Evolutionary conservation across 306 rosid species (phyloP).

Genomic region (Casuarina equisetifolia): DNA sequence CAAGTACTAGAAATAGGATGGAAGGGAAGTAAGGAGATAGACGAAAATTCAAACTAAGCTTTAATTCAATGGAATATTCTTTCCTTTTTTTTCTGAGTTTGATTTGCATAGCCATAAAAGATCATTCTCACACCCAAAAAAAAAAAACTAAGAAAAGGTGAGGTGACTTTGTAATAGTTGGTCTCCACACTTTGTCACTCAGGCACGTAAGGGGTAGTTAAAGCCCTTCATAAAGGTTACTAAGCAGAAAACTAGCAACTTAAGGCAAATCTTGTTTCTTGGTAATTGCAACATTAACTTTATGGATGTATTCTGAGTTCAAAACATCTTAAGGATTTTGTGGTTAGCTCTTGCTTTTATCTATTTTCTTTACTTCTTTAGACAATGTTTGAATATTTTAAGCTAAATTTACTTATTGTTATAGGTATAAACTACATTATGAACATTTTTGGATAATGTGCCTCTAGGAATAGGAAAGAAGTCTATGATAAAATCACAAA

Average conservation of each 20-base stretch:
- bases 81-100: no score
- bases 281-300: not conserved
- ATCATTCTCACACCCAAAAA: no score
- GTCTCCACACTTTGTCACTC: no score
- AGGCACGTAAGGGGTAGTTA: conserved; percentile 66
- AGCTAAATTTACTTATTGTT: not conserved
- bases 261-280: conserved; percentile 42
- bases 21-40: no score
- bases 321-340: not conserved
- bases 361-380: not conserved
- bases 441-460: not conserved
- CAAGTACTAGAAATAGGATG: no score
- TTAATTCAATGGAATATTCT: no score
- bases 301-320: conserved; percentile 4
- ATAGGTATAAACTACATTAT: not conserved
- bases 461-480: not conserved
- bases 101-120: no score
- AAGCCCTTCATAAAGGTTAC: conserved; percentile 98
- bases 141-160: no score
- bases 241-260: conserved; percentile 72
- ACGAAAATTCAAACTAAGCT: no score
- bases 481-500: no score
- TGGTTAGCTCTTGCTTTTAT: not conserved
- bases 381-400: not conserved
- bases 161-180: no score